A percentile compares a stretch with the other conserved stretches of the same genome.
Evolutionary conservation across 2,329 filamentous ascomycete species (phyloP).

Genomic region (Microdochium paspali): DNA sequence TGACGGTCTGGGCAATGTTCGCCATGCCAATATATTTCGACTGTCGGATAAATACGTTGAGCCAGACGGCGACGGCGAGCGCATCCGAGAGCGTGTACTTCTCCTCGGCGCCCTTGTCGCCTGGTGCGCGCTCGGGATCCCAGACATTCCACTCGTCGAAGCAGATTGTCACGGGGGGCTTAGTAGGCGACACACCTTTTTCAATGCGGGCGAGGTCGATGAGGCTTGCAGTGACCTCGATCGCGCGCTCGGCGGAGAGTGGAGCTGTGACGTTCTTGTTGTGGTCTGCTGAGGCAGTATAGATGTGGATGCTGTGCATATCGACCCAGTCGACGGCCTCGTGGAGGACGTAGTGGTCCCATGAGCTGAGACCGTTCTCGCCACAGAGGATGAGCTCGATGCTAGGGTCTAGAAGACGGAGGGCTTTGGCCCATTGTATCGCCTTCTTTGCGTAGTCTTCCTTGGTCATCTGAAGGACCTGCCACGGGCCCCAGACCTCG

Average conservation of each 20-base stretch:
- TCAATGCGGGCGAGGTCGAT: conserved; percentile 69
- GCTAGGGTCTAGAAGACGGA: conserved; percentile 61
- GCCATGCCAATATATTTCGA: conserved; percentile 65
- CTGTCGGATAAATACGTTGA: conserved; percentile 70
- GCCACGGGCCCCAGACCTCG: conserved; percentile 58
- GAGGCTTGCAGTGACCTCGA: conserved; percentile 57
- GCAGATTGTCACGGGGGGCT: conserved; percentile 62
- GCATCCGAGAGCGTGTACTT: conserved; percentile 66
- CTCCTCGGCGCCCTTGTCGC: conserved; percentile 64
- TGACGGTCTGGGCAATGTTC: conserved; percentile 69
- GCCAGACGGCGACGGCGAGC: conserved; percentile 63
- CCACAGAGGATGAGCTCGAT: conserved; percentile 67
- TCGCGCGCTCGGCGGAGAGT: conserved; percentile 61
- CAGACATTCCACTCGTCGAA: conserved; percentile 85
- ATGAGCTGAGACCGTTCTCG: conserved; percentile 56
- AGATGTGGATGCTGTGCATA: conserved; percentile 76
- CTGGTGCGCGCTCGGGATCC: conserved; percentile 63
- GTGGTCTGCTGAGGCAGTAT: conserved; percentile 48
- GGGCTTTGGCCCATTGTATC: conserved; percentile 62
- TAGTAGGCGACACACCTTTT: conserved; percentile 46
- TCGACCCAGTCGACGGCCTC: conserved; percentile 60
- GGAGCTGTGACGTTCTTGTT: conserved; percentile 51
- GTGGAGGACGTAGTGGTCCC: conserved; percentile 67
- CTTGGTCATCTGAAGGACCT: conserved; percentile 59
- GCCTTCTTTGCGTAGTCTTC: conserved; percentile 61